Evolutionary conservation across 371 early-diverging fungal species (phyloP), one percentile per base, ranked within the genome.

Genomic region (Apophysomyces trapeziformis): DNA sequence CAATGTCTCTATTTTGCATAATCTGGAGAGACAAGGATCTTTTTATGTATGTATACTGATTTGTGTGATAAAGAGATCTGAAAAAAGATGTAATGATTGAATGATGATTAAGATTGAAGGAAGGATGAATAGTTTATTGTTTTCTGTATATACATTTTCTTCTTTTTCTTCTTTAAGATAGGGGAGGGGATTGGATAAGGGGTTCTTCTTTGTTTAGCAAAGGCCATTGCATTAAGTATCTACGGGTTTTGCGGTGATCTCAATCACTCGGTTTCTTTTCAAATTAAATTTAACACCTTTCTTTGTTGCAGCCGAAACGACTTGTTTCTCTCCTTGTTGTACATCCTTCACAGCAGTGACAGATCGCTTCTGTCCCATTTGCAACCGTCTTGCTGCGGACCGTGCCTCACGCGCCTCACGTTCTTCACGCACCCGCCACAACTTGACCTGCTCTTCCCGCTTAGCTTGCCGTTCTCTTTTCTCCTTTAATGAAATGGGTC

Each of bases 341-440:
- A 43, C 38, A 36, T 58, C 61, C 65, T 58, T 70, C 13, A 41
- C 66, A 38, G 43, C 44, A 8, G 36, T 61, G 7, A 38, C 45
- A 14, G 37, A 50, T 57, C 39, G 67, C 59, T 45, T 60, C 58
- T 68, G 57, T 14, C 47, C 26, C 59, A 75, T 67, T 38, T 72
- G 26, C 54, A 65, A 60, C 5, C 71, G 71, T 54, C 82, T 57
- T 37, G 70, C 64, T 5, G 61, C 56, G 32, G 67, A 58, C 47
- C 82, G 63, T 13, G 67, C 71, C 38, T 78, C 77, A 38, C 82
- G 60, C 36, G 73, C 82, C 41, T 82, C 82, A 39, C 79, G 60
- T 61, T 76, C 79, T 69, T 82, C 79, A 41, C 82, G 64, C 14
- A 78, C 82, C 16, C 72, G 75, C 79, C 79, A 82, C 13, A 67